These are phyloP conservation scores for Lonicera japonica DNA, from an alignment of 129 eudicot species.

Conservation along the genomic window DNA sequence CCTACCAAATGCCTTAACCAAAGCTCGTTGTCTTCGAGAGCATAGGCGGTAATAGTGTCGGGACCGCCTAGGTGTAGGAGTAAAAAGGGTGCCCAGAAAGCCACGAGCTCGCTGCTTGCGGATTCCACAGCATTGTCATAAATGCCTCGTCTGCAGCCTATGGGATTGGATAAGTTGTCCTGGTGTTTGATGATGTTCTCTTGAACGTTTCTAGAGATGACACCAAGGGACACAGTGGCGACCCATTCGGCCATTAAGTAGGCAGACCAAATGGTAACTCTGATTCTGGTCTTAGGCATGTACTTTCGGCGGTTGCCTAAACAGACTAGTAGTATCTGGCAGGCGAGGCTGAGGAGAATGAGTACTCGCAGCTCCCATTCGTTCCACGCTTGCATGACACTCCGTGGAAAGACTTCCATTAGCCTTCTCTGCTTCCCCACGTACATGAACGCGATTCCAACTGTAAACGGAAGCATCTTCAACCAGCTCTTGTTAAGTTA, in stretches of 20 bases:
- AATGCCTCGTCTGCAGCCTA: neutral
- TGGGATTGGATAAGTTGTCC: neutral
- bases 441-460: conserved; percentile 20
- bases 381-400: conserved; percentile 22
- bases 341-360: conserved; percentile 33
- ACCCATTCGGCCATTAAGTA: conserved; percentile 47
- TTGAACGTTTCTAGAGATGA: conserved; percentile 23
- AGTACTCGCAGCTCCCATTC: conserved; percentile 41
- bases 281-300: conserved; percentile 23
- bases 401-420: conserved; percentile 26
- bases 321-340: conserved; percentile 25
- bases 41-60: conserved; percentile 55
- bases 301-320: conserved; percentile 38
- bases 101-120: conserved; percentile 24
- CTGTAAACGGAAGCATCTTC: conserved; percentile 8
- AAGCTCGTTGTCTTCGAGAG: conserved; percentile 57
- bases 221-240: conserved; percentile 37
- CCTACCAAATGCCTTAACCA: conserved; percentile 41
- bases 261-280: conserved; percentile 40
- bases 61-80: conserved; percentile 66
- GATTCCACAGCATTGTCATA: neutral
- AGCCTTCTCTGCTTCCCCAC: conserved; percentile 27
- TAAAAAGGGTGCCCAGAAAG: conserved; percentile 68
- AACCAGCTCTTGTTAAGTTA: too few relatives aligned
- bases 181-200: neutral